Percentiles rank a stretch among this genome's conserved stretches.
Evolutionary conservation across 169 alveolate species (phyloP).

Genomic region (Plasmodium knowlesi): DNA sequence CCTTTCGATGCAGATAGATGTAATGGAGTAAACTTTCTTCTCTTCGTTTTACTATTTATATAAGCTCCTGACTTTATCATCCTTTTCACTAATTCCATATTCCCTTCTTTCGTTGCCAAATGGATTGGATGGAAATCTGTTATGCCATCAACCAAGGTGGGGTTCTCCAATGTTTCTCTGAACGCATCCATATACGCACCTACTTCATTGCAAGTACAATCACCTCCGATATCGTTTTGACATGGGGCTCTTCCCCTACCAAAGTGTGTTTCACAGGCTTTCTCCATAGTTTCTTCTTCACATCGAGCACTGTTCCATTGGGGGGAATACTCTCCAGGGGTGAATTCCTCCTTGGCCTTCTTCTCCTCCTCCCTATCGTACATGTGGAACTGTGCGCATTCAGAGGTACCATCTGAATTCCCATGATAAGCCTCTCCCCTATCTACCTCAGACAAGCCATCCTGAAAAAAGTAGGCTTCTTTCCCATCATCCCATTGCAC

Average conservation of each 20-base stretch:
- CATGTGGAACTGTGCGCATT: background rate
- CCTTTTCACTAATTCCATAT: constrained; percentile 42
- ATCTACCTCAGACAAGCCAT: background rate
- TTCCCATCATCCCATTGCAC: background rate
- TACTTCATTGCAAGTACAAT: background rate
- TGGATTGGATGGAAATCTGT: constrained; percentile 59
- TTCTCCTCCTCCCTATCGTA: background rate
- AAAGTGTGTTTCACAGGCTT: background rate
- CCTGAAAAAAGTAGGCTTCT: background rate
- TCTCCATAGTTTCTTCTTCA: background rate
- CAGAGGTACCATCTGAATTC: background rate
- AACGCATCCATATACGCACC: constrained; percentile 26
- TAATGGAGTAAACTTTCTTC: constrained; percentile 49
- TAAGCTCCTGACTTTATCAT: constrained; percentile 17
- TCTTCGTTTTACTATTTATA: constrained; percentile 45
- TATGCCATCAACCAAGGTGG: background rate
- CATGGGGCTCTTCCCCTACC: background rate
- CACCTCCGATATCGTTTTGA: background rate
- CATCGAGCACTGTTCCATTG: background rate
- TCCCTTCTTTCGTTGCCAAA: constrained; percentile 67
- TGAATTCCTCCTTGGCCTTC: background rate
- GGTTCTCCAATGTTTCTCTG: background rate
- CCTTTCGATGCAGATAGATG: constrained; percentile 71
- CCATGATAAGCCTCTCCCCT: background rate
- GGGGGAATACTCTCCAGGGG: background rate